phyloP scores from a whole-genome alignment of 257 asterid genomes.

The Avicennia marina region DNA sequence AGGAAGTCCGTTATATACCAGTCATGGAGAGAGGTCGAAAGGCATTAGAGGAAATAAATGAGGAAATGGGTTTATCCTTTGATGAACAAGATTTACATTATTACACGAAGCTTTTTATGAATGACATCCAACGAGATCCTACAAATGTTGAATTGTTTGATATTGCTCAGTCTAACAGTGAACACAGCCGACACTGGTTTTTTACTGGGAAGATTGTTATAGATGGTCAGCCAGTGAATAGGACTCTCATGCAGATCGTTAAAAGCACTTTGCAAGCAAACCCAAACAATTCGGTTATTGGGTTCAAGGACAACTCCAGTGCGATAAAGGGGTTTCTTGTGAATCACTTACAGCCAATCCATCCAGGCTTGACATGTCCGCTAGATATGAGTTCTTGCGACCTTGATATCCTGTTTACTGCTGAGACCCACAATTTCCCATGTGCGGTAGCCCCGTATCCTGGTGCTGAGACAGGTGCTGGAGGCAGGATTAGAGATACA shows the following conservation, averaged over 20 bases:
- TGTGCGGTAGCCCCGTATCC: conserved; percentile 99
- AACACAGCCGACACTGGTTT: conserved; percentile 98
- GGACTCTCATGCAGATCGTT: conserved; percentile 88
- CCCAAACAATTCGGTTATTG: conserved; percentile 85
- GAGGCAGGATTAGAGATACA: conserved; percentile 93
- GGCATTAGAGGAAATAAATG: conserved; percentile 87
- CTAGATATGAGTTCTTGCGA: conserved; percentile 43
- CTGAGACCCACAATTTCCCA: conserved; percentile 95
- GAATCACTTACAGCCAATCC: conserved; percentile 58
- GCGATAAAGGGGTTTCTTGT: conserved; percentile 79
- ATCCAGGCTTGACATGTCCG: conserved; percentile 70
- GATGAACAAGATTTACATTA: conserved; percentile 91
- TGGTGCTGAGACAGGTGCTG: conserved; percentile 98
- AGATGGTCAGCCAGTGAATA: conserved; percentile 62
- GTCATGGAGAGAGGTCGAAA: conserved; percentile 85
- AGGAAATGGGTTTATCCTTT: conserved; percentile 87
- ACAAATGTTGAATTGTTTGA: conserved; percentile 90
- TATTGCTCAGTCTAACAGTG: conserved; percentile 97
- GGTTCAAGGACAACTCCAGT: conserved; percentile 95
- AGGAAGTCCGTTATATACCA: conserved; percentile 69
- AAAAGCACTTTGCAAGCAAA: conserved; percentile 78
- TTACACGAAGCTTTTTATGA: conserved; percentile 76
- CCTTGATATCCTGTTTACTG: conserved; percentile 81
- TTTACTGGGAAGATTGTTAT: conserved; percentile 75
- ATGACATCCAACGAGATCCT: conserved; percentile 80